Conservation (phyloP, 805 yeast species). For the Starmerella tilneyi region DNA sequence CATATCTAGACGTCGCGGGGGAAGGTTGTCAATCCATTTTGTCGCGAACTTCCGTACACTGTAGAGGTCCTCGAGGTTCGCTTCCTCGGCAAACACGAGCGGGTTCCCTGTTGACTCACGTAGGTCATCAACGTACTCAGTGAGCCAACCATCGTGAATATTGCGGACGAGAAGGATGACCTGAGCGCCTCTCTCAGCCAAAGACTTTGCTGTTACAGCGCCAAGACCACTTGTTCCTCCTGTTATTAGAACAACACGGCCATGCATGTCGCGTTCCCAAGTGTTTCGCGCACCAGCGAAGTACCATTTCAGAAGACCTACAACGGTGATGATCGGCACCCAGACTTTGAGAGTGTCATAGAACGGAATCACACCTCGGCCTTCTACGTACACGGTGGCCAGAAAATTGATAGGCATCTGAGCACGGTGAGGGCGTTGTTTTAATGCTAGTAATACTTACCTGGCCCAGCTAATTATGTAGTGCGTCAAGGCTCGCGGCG, state of each 20-base stretch:
- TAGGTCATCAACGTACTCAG: slow-evolving; percentile 69
- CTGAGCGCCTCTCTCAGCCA: slow-evolving; percentile 82
- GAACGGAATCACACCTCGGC: slow-evolving; percentile 66
- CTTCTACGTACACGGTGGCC: slow-evolving; percentile 58
- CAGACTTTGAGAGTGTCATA: slow-evolving; percentile 45
- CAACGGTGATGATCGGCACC: slow-evolving; percentile 44
- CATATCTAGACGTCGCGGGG: slow-evolving; percentile 87
- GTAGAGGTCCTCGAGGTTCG: slow-evolving; percentile 64
- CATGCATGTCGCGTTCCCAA: slow-evolving; percentile 90
- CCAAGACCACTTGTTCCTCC: slow-evolving; percentile 97
- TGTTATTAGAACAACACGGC: slow-evolving; percentile 49
- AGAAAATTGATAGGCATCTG: slow-evolving; percentile 81
- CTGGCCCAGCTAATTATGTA: too few relatives aligned
- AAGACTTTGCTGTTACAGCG: slow-evolving; percentile 56
- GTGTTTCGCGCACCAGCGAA: slow-evolving; percentile 72
- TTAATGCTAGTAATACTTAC: too few relatives aligned
- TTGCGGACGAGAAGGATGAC: slow-evolving; percentile 60
- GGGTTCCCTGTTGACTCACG: slow-evolving; percentile 59
- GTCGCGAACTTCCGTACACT: slow-evolving; percentile 86
- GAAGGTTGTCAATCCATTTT: slow-evolving; percentile 80
- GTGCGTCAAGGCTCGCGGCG: too few relatives aligned
- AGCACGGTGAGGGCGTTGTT: background rate
- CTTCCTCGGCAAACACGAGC: slow-evolving; percentile 80
- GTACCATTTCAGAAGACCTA: slow-evolving; percentile 53
- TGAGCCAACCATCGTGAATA: slow-evolving; percentile 58